These are phyloP conservation scores for Arxiozyma telluris DNA, from an alignment of 1,139 yeast genomes.

Conservation along the genomic window DNA sequence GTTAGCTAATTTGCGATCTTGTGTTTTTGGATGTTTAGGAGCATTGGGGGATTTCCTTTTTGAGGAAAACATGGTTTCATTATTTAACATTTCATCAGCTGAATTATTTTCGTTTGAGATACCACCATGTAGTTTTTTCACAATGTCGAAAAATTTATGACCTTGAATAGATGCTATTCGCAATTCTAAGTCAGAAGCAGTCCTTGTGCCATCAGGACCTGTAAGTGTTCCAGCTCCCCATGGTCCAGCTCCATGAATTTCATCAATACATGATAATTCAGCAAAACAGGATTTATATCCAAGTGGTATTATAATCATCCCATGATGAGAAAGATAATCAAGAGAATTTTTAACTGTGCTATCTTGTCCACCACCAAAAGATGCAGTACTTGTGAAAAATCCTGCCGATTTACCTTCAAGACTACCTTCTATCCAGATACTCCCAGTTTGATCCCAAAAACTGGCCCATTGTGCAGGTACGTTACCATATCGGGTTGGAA, in stretches of 20 bases:
- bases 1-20: background rate
- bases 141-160: conserved; percentile 7
- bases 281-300: conserved; percentile 14
- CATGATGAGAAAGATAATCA: conserved; percentile 12
- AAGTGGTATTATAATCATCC: conserved; percentile 13
- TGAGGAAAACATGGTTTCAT: background rate
- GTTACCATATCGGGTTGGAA: conserved; percentile 15
- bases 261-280: conserved; percentile 11
- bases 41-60: background rate
- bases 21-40: background rate
- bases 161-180: conserved; percentile 13
- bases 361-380: conserved; percentile 17
- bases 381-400: conserved; percentile 45
- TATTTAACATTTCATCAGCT: background rate
- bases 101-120: background rate
- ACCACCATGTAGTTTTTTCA: background rate
- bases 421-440: conserved; percentile 48
- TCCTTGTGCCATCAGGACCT: conserved; percentile 14
- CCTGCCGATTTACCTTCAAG: conserved; percentile 48
- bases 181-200: conserved; percentile 10
- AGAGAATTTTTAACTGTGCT: conserved; percentile 11
- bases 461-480: conserved; percentile 35
- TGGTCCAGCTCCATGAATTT: conserved; percentile 14
- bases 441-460: conserved; percentile 52
- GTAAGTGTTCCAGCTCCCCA: conserved; percentile 16